Conservation (phyloP, 2,329 filamentous ascomycete genomes). For the Neonectria sp. region DNA sequence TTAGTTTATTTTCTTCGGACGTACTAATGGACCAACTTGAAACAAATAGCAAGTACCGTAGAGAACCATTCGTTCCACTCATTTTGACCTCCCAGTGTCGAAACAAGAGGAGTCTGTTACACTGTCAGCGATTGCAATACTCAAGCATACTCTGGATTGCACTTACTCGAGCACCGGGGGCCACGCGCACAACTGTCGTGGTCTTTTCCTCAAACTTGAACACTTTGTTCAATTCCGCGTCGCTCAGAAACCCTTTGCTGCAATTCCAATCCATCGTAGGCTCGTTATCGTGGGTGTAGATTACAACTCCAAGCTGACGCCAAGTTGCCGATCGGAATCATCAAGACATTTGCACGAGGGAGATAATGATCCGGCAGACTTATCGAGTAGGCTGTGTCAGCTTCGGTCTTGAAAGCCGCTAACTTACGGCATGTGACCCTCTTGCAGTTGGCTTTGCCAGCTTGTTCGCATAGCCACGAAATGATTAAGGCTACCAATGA, state of each 20-base stretch:
- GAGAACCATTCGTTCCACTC: slow-evolving; percentile 27
- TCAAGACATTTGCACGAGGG: background rate
- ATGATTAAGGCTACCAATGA: background rate
- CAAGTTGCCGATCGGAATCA: background rate
- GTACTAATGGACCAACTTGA: background rate
- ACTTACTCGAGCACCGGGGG: background rate
- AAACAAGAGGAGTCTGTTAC: slow-evolving; percentile 4
- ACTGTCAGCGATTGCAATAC: background rate
- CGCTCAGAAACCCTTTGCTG: background rate
- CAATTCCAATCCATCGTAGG: background rate
- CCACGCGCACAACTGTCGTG: background rate
- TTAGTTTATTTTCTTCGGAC: fast-evolving
- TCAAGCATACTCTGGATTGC: background rate
- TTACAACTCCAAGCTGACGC: background rate
- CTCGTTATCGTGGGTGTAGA: background rate
- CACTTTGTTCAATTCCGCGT: background rate
- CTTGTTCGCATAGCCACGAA: background rate
- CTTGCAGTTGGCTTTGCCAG: background rate
- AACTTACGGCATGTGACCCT: background rate
- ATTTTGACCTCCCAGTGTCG: background rate
- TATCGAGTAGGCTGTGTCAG: background rate
- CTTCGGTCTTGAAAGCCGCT: background rate
- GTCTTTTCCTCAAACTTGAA: background rate
- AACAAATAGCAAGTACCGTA: background rate
- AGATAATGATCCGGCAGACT: background rate